A percentile compares a stretch with the other conserved stretches of the same genome.
phyloP scores from a whole-genome alignment of 371 early-diverging fungal genomes.

The Apophysomyces trapeziformis region DNA sequence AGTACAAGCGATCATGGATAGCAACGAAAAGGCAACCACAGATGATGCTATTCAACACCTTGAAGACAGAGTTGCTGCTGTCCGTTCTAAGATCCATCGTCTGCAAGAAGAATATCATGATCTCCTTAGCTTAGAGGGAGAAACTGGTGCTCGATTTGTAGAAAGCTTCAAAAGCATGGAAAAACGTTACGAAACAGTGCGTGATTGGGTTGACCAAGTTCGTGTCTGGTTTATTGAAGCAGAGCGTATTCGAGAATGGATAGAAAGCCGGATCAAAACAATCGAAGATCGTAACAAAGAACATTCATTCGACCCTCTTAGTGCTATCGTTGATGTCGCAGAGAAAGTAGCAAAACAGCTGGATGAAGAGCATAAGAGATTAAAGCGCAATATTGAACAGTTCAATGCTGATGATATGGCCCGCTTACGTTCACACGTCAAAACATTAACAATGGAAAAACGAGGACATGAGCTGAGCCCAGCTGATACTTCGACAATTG shows the following conservation, averaged over 20 bases:
- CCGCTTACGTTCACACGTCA: conserved; percentile 54
- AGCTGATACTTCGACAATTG: conserved; percentile 60
- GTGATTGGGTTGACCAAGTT: conserved; percentile 47
- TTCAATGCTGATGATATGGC: conserved; percentile 52
- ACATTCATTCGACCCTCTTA: conserved; percentile 36
- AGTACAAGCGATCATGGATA: conserved; percentile 40
- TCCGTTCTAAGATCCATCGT: conserved; percentile 32
- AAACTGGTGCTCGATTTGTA: conserved; percentile 15
- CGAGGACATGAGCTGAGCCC: conserved; percentile 45
- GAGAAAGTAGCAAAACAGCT: conserved; percentile 25
- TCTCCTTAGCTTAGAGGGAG: conserved; percentile 15
- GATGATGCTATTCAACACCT: conserved; percentile 39
- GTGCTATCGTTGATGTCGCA: conserved; percentile 26
- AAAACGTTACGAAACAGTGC: conserved; percentile 31
- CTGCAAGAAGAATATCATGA: conserved; percentile 33
- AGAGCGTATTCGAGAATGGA: conserved; percentile 39
- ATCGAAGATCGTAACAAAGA: conserved; percentile 36
- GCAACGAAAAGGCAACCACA: conserved; percentile 32
- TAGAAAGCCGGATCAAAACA: conserved; percentile 41
- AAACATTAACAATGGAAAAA: conserved; percentile 36
- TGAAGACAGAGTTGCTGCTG: conserved; percentile 38
- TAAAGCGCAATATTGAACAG: conserved; percentile 37
- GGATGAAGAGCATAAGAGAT: conserved; percentile 36
- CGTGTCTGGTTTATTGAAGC: conserved; percentile 43
- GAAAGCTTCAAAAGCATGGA: conserved; percentile 23